Percentiles rank a stretch among this genome's conserved stretches.
phyloP scores from a whole-genome alignment of 1,284 basidiomycete genomes.

The Rhodotorula sp. region DNA sequence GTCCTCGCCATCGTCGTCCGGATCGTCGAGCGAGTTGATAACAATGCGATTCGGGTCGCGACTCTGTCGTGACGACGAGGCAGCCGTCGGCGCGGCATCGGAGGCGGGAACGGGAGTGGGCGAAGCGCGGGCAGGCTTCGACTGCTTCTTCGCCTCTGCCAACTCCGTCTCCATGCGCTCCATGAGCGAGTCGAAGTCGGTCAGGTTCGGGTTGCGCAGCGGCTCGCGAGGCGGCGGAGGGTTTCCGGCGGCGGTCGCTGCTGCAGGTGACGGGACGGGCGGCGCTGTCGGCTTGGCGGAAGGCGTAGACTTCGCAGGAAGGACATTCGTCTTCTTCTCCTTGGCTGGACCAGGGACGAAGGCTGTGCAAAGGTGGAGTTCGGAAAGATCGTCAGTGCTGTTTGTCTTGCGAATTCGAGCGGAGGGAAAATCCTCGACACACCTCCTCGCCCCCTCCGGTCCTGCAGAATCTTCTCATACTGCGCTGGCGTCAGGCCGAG shows the following conservation, averaged over 20 bases:
- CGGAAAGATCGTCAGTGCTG: not conserved
- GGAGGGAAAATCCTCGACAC: not conserved
- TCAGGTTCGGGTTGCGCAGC: constrained; percentile 63
- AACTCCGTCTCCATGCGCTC: constrained; percentile 86
- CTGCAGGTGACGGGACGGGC: constrained; percentile 2
- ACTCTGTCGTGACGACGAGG: not conserved
- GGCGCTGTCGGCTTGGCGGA: not conserved
- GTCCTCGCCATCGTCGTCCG: constrained; percentile 26
- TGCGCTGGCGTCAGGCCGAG: constrained; percentile 80
- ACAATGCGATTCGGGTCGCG: constrained; percentile 10
- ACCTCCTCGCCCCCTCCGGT: constrained; percentile 75
- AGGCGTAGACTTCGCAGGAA: constrained; percentile 18
- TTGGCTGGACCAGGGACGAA: constrained; percentile 61
- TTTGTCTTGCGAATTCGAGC: not conserved
- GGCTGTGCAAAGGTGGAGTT: constrained; percentile 54
- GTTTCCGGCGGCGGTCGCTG: constrained; percentile 25
- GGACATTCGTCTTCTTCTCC: constrained; percentile 39
- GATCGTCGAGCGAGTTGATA: constrained; percentile 45
- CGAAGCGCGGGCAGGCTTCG: not conserved
- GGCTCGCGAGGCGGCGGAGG: constrained; percentile 14
- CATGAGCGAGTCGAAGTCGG: constrained; percentile 93
- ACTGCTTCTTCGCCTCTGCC: constrained; percentile 1
- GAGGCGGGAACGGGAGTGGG: not conserved
- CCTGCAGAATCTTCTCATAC: constrained; percentile 77
- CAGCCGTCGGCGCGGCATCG: not conserved